Conservation (phyloP, 192 early-diverging fungal genomes). For the Dissophora ornata region DNA sequence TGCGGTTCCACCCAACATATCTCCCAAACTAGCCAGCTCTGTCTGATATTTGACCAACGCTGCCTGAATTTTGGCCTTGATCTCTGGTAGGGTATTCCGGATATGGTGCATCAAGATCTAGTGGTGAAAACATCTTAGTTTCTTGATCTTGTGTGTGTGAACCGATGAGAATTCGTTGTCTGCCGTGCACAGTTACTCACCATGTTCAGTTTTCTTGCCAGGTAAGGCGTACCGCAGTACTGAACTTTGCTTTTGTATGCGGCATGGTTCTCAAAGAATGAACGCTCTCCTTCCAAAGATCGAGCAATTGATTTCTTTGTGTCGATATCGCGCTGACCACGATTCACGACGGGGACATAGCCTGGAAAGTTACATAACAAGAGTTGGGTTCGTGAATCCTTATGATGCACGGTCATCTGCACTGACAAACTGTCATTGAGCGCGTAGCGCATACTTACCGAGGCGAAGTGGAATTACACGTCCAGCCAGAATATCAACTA, state of each 20-base stretch:
- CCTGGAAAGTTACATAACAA: slow-evolving; percentile 58
- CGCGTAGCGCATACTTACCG: too few relatives aligned
- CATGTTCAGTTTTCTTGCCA: slow-evolving; percentile 96
- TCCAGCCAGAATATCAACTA: slow-evolving; percentile 98
- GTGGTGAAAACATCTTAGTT: too few relatives aligned
- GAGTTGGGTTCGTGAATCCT: neutral
- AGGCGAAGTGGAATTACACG: slow-evolving; percentile 93
- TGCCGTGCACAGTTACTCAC: too few relatives aligned
- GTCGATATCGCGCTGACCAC: slow-evolving; percentile 98
- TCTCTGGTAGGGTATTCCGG: slow-evolving; percentile 96
- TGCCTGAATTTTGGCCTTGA: slow-evolving; percentile 95
- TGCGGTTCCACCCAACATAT: slow-evolving; percentile 78
- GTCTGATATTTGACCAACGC: slow-evolving; percentile 86
- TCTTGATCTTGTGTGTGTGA: too few relatives aligned
- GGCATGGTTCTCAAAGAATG: slow-evolving; percentile 95
- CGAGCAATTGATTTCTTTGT: slow-evolving; percentile 87
- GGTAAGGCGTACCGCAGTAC: slow-evolving; percentile 98
- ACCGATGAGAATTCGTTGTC: neutral
- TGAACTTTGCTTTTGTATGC: slow-evolving; percentile 96
- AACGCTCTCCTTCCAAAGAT: slow-evolving; percentile 90
- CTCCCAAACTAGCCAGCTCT: slow-evolving; percentile 91
- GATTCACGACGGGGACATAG: slow-evolving; percentile 99
- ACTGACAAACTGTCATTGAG: too few relatives aligned
- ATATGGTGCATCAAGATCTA: slow-evolving; percentile 99
- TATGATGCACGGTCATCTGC: too few relatives aligned